Base-by-base conservation (phyloP, 495 filamentous ascomycete species). In the Penicillium pancosmium region DNA sequence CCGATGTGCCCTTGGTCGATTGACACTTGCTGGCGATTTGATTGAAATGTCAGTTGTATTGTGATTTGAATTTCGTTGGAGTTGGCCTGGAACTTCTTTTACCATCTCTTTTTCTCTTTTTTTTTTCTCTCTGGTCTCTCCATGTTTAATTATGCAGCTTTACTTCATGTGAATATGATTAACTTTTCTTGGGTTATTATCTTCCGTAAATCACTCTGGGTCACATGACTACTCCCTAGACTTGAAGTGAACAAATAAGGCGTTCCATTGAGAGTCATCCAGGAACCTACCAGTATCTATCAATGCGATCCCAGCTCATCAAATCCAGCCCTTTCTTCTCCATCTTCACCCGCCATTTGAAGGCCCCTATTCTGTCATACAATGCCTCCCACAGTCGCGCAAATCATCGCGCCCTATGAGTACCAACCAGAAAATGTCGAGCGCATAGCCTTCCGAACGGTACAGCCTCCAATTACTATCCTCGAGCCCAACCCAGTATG, bases 401-500 rank as follows among this genome's bases (percentile, higher is more conserved):
- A 66, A 8, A 63, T 66, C n/a, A 19, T 66, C 52, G 52, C 19
- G 25, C 21, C 50, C 5, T 63, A 51, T 21, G 23, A 49, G 9
- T 40, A 66, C 40, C 33, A 60, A 27, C 50, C 47, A 16, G 49
- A 47, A 27, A 48, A 47, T n/a, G n/a, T 60, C 33, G 56, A 64
- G 38, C 55, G 56, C 31, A 52, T 66, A 38, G 50, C 46, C 6
- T 38, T 5, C 3, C 60, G 56, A 33, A 57, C 50, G 10, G 40
- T 33, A 5, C 41, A 43, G 21, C 54, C 35, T 12, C 57, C 52
- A 11, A 65, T 76, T n/a, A 58, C 69, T 46, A 78, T 82, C 41
- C 60, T 76, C 52, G 70, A 77, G 12, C 68, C 72, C n/a, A 68
- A 77, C 56, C 70, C 77, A 48, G 54, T 55, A 52, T 82, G 79